Conservation (phyloP, 2,329 filamentous ascomycete genomes). For the Aspergillus candidus region DNA sequence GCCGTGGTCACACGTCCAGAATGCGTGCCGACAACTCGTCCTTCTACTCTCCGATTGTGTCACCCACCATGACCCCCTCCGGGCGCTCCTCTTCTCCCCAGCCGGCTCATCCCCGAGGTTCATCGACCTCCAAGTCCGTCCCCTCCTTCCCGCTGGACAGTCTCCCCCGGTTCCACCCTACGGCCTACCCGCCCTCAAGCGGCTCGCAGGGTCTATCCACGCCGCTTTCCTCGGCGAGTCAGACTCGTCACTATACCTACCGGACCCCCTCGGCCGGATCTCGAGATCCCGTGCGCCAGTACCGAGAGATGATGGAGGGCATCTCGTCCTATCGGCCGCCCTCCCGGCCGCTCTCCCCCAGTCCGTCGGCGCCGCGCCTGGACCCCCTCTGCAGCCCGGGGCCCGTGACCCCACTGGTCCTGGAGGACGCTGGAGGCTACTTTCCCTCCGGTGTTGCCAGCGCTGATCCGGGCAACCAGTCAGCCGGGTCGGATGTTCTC, state of each 20-base stretch:
- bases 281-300: constrained; percentile 36
- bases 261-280: constrained; percentile 26
- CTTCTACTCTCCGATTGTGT: constrained; percentile 26
- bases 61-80: constrained; percentile 30
- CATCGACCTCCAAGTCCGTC: constrained; percentile 31
- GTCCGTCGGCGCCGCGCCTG: constrained; percentile 40
- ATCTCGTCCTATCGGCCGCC: constrained; percentile 25
- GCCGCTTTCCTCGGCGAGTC: constrained; percentile 31
- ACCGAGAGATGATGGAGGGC: constrained; percentile 38
- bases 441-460: constrained; percentile 30
- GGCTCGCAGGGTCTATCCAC: constrained; percentile 16
- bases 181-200: constrained; percentile 35
- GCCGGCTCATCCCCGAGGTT: constrained; percentile 25
- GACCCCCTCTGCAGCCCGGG: constrained; percentile 43
- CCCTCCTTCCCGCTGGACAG: constrained; percentile 35
- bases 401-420: constrained; percentile 40
- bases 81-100: constrained; percentile 31
- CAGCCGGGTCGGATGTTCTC: constrained; percentile 25
- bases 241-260: constrained; percentile 27
- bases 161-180: constrained; percentile 43
- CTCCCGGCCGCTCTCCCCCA: constrained; percentile 23
- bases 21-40: constrained; percentile 31
- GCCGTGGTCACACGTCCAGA: constrained; percentile 12
- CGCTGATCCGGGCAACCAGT: constrained; percentile 2
- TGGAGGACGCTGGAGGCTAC: constrained; percentile 39